Percentiles rank a stretch among this genome's conserved stretches.
Evolutionary conservation across 768 basidiomycete genomes (phyloP).

Genomic region (Baorangia bicolor): DNA sequence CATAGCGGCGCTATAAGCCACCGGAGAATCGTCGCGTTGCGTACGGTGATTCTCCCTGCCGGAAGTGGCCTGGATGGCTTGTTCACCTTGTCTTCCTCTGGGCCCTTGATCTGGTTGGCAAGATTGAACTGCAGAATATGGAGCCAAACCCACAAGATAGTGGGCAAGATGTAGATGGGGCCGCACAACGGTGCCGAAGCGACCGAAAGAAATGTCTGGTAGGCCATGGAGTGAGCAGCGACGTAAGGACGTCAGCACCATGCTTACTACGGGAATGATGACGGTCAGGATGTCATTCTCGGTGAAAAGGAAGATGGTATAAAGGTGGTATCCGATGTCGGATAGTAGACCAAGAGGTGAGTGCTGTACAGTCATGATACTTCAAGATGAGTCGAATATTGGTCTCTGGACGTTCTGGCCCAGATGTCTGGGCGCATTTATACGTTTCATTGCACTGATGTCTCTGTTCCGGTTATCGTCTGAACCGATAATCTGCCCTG

Average conservation of each 20-base stretch:
- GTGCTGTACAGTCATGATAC: slow-evolving; percentile 19
- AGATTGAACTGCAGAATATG: too few species aligned
- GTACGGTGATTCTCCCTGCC: too few species aligned
- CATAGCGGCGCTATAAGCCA: too few species aligned
- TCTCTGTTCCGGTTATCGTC: not conserved
- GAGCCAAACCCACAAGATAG: too few species aligned
- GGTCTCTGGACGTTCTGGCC: not conserved
- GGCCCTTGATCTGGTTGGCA: too few species aligned
- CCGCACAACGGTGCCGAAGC: too few species aligned
- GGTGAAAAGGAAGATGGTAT: slow-evolving; percentile 40
- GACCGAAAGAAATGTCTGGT: too few species aligned
- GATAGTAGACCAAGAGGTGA: not conserved
- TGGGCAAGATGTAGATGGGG: too few species aligned
- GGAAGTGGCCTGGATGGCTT: too few species aligned
- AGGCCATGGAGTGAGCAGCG: not conserved
- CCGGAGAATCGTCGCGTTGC: too few species aligned
- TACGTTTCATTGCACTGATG: not conserved
- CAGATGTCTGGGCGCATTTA: not conserved
- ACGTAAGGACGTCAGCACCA: not conserved
- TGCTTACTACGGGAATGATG: slow-evolving; percentile 44
- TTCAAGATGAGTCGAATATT: not conserved
- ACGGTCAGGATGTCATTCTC: slow-evolving; percentile 48
- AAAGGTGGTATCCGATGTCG: slow-evolving; percentile 21
- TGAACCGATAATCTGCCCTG: not conserved
- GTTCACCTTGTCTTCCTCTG: too few species aligned